Evolutionary conservation across 306 rosid genomes (phyloP).

Genomic region (Trifolium repens): DNA sequence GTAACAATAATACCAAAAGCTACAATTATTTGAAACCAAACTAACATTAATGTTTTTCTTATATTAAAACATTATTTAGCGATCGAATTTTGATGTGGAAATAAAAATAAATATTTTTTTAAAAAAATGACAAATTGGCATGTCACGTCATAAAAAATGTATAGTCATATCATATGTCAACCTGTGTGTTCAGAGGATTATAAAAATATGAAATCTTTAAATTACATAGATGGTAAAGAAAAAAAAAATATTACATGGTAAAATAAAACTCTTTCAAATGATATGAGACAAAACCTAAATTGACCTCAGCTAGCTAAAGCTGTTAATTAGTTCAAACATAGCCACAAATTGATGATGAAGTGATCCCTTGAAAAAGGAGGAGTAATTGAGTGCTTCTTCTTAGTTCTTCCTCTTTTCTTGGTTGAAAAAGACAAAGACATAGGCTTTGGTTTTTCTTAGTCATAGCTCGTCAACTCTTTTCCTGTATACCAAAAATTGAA

Average conservation of each 20-base stretch:
- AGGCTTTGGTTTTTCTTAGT: slow-evolving; percentile 84
- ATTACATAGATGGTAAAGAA: too few relatives aligned
- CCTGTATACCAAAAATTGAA: slow-evolving; percentile 44
- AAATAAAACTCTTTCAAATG: too few relatives aligned
- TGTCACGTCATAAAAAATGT: too few relatives aligned
- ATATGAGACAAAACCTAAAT: neutral
- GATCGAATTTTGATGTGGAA: too few relatives aligned
- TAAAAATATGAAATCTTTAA: too few relatives aligned
- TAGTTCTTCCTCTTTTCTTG: slow-evolving; percentile 53
- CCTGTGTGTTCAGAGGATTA: too few relatives aligned
- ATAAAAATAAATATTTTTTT: too few relatives aligned
- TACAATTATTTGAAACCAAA: neutral
- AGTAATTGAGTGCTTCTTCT: slow-evolving; percentile 53
- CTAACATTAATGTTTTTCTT: neutral
- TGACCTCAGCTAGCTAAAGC: neutral
- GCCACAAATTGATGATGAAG: slow-evolving; percentile 41
- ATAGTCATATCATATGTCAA: too few relatives aligned
- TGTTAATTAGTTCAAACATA: neutral
- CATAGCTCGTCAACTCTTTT: slow-evolving; percentile 66
- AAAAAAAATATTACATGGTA: too few relatives aligned
- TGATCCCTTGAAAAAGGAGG: slow-evolving; percentile 66
- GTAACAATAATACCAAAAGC: neutral
- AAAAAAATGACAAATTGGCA: too few relatives aligned
- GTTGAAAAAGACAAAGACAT: slow-evolving; percentile 77
- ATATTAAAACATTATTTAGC: too few relatives aligned